Evolutionary conservation across 768 basidiomycete species (phyloP).

Genomic region (Exidia glandulosa): DNA sequence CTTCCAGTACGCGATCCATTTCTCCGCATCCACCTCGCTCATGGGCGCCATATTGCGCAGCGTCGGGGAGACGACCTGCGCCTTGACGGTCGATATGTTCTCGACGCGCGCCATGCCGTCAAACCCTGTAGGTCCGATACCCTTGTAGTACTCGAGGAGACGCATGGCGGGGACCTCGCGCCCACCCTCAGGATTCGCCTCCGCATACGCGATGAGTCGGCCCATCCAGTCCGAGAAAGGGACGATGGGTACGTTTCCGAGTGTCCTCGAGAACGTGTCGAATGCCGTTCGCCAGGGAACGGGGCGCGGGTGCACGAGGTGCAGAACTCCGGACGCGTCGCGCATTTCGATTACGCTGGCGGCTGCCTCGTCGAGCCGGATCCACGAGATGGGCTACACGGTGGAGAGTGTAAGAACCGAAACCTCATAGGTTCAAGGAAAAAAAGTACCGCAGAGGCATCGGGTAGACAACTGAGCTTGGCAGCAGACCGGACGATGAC

Average conservation of each 20-base stretch:
- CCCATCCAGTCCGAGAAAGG: conserved; percentile 14
- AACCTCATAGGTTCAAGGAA: neutral
- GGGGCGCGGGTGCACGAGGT: conserved; percentile 17
- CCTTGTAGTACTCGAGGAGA: conserved; percentile 14
- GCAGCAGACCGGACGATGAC: conserved; percentile 26
- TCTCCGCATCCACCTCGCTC: neutral
- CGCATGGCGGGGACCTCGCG: conserved; percentile 18
- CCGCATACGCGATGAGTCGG: conserved; percentile 7
- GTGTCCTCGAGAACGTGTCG: conserved; percentile 6
- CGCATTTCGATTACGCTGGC: conserved; percentile 15
- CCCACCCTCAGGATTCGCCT: neutral
- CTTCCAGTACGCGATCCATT: neutral
- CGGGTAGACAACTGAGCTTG: conserved; percentile 23
- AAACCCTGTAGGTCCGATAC: neutral
- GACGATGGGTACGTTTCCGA: conserved; percentile 13
- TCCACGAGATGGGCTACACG: conserved; percentile 6
- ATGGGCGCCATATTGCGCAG: neutral
- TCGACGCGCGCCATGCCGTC: neutral
- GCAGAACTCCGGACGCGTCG: conserved; percentile 6
- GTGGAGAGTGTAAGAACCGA: neutral
- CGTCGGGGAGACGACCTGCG: neutral
- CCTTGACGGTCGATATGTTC: neutral
- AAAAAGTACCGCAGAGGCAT: conserved; percentile 17
- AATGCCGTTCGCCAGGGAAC: conserved; percentile 2
- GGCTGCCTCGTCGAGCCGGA: conserved; percentile 15